These are phyloP conservation scores for Chrysoporthe deuterocubensis DNA, from an alignment of 2,329 filamentous ascomycete genomes.

Conservation along the genomic window DNA sequence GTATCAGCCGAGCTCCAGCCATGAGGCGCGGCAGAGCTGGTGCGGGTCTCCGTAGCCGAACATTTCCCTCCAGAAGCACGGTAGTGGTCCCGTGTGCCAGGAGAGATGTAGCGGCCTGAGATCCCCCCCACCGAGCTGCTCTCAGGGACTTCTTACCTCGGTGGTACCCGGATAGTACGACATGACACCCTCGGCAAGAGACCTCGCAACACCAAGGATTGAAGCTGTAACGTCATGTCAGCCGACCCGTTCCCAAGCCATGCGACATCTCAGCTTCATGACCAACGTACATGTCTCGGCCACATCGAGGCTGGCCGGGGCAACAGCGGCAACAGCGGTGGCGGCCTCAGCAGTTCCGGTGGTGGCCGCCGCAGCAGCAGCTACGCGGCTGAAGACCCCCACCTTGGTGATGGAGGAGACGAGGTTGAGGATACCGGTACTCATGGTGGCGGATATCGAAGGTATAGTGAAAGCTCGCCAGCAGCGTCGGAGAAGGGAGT, in stretches of 20 bases:
- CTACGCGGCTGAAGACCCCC: not conserved
- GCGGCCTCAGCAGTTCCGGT: slow-evolving; percentile 25
- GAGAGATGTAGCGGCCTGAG: not conserved
- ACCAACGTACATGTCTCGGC: slow-evolving; percentile 38
- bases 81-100: too few relatives aligned
- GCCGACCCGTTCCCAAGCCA: slow-evolving; percentile 6
- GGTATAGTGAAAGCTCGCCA: not conserved
- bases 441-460: not conserved
- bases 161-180: slow-evolving; percentile 64
- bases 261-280: not conserved
- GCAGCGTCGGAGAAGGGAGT: not conserved
- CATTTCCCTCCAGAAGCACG: not conserved
- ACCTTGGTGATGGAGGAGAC: slow-evolving; percentile 3
- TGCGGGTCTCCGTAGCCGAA: not conserved
- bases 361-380: not conserved
- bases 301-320: slow-evolving; percentile 44
- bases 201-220: slow-evolving; percentile 63
- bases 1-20: slow-evolving; percentile 7
- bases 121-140: not conserved
- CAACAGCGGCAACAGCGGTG: slow-evolving; percentile 29
- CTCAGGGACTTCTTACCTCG: slow-evolving; percentile 37
- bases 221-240: slow-evolving; percentile 51
- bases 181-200: slow-evolving; percentile 64
- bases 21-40: not conserved
- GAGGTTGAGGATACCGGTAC: slow-evolving; percentile 5